phyloP scores from a whole-genome alignment of 108 stramenopile species.

The Cyclostephanos invisitatus region DNA sequence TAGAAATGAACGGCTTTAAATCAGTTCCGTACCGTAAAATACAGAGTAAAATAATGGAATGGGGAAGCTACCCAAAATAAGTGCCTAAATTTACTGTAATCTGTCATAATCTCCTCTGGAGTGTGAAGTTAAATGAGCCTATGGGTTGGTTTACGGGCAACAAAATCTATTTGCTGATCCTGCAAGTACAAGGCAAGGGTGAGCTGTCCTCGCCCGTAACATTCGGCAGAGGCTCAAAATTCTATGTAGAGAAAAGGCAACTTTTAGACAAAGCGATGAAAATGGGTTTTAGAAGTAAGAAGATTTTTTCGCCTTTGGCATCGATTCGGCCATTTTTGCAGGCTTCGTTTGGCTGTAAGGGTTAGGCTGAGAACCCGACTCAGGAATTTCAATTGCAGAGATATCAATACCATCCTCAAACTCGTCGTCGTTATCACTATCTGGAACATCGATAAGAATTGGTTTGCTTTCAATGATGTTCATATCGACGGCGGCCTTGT shows the following conservation, averaged over 20 bases:
- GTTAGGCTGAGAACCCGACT: neutral
- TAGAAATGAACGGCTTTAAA: neutral
- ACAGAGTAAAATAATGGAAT: too few relatives aligned
- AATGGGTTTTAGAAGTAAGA: conserved; percentile 4
- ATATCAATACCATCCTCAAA: conserved; percentile 45
- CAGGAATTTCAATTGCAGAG: conserved; percentile 29
- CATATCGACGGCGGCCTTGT: conserved; percentile 16
- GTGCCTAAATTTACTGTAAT: too few relatives aligned
- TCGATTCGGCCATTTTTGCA: conserved; percentile 1
- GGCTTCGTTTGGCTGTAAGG: neutral
- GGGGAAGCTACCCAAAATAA: too few relatives aligned
- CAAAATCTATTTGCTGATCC: too few relatives aligned
- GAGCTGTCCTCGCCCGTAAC: too few relatives aligned
- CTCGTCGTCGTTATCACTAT: conserved; percentile 35
- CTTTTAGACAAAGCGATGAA: neutral
- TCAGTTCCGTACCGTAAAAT: too few relatives aligned
- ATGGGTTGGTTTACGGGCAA: too few relatives aligned
- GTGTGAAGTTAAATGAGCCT: too few relatives aligned
- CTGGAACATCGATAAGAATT: conserved; percentile 35
- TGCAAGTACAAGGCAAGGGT: too few relatives aligned
- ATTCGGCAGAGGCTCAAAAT: too few relatives aligned
- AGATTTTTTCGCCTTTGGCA: conserved; percentile 5
- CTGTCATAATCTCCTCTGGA: too few relatives aligned
- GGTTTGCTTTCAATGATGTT: conserved; percentile 2
- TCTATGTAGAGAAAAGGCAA: neutral